Percentiles rank a stretch among this genome's conserved stretches.
phyloP scores from a whole-genome alignment of 306 rosid genomes.

The Biancaea sappan region DNA sequence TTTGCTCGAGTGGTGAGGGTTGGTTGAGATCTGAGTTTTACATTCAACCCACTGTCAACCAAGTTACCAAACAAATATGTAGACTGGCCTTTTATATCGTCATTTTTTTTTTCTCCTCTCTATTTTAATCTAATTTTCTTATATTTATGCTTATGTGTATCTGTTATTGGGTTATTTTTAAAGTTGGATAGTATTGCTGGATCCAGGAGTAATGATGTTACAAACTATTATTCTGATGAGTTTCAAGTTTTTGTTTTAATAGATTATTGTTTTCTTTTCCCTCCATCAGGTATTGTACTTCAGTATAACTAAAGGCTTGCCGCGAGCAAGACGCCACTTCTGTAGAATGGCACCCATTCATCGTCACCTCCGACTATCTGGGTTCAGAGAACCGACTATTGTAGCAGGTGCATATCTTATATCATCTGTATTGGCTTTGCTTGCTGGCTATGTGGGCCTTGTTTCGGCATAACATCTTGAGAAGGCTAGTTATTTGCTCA shows the following conservation, averaged over 20 bases:
- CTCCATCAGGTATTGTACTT: conserved; percentile 56
- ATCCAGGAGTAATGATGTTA: conserved; percentile 2
- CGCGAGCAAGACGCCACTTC: conserved; percentile 50
- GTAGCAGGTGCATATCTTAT: conserved; percentile 80
- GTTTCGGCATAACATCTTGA: conserved; percentile 61
- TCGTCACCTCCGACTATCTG: conserved; percentile 65
- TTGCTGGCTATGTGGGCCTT: conserved; percentile 84
- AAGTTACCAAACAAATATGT: not conserved
- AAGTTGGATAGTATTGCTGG: not conserved
- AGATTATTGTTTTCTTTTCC: conserved; percentile 4
- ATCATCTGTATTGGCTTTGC: conserved; percentile 73
- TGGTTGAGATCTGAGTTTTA: conserved; percentile 9
- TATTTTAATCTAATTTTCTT: not conserved
- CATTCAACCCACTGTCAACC: not conserved
- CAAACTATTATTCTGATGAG: not conserved
- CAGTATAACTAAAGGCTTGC: conserved; percentile 50
- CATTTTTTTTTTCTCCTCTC: not conserved
- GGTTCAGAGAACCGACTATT: conserved; percentile 71
- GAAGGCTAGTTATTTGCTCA: not conserved
- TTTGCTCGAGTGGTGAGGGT: not conserved
- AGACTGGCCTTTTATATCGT: not conserved
- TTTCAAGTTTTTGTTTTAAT: conserved; percentile 6
- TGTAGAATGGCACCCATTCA: conserved; percentile 76
- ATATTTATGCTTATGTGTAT: not conserved
- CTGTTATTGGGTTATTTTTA: not conserved